These are phyloP conservation scores for Pulveroboletus ravenelii DNA, from an alignment of 768 basidiomycete species.

Conservation along the genomic window DNA sequence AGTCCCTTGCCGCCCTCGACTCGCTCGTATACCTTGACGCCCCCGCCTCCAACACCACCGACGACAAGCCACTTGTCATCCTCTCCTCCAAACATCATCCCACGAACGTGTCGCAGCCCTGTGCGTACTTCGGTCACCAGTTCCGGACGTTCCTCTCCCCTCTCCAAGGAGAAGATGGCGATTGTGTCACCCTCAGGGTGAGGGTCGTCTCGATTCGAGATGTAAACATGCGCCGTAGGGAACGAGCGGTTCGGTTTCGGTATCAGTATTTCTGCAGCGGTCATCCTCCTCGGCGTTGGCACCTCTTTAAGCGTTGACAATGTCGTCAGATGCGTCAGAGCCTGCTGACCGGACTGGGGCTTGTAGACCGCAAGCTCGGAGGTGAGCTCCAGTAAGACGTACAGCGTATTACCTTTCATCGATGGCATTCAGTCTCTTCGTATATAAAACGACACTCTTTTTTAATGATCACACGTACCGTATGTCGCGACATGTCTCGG, in stretches of 20 bases:
- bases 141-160: constrained; percentile 39
- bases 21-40: constrained; percentile 68
- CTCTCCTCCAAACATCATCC: constrained; percentile 60
- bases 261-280: constrained; percentile 67
- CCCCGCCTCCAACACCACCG: constrained; percentile 63
- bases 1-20: constrained; percentile 54
- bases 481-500: constrained; percentile 66
- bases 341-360: constrained; percentile 40
- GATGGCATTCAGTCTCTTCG: background rate
- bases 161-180: constrained; percentile 57
- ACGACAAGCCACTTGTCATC: constrained; percentile 59
- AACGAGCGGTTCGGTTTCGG: constrained; percentile 48
- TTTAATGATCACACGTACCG: constrained; percentile 37
- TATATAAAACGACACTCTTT: no score
- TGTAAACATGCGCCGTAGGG: constrained; percentile 58
- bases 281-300: constrained; percentile 45
- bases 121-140: constrained; percentile 61
- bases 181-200: constrained; percentile 67
- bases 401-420: constrained; percentile 52
- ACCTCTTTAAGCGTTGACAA: constrained; percentile 46
- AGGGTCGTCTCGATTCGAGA: constrained; percentile 73
- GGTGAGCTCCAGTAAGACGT: constrained; percentile 64
- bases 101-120: constrained; percentile 66
- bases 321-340: constrained; percentile 36
- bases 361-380: constrained; percentile 54